Percentiles rank a stretch among this genome's conserved stretches.
phyloP scores from a whole-genome alignment of 345 rosid genomes.

The Carallia pectinifolia region DNA sequence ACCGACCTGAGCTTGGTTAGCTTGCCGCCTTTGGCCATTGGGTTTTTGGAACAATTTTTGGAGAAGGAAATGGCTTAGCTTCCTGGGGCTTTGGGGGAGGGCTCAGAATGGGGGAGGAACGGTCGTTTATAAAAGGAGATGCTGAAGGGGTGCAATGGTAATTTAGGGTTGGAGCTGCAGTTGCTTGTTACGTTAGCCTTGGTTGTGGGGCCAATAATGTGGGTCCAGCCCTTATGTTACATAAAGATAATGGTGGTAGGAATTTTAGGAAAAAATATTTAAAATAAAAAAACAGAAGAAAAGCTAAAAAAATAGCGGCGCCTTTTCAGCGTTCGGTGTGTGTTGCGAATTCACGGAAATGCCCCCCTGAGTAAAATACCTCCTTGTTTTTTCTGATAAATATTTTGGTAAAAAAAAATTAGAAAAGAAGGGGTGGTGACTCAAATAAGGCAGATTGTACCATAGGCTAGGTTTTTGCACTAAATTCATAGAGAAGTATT shows the following conservation, averaged over 20 bases:
- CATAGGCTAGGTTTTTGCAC: too few species aligned
- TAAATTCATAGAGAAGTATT: too few species aligned
- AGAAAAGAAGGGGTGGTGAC: too few species aligned
- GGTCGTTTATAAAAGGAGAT: conserved; percentile 36
- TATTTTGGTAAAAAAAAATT: too few species aligned
- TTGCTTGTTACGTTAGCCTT: not conserved
- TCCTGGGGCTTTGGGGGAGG: not conserved
- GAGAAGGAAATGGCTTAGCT: not conserved
- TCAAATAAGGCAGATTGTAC: too few species aligned
- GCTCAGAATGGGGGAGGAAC: conserved; percentile 30
- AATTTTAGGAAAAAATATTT: not conserved
- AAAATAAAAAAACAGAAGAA: not conserved
- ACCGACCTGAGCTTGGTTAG: conserved; percentile 78
- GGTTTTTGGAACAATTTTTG: too few species aligned
- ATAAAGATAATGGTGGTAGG: not conserved
- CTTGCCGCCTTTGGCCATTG: conserved; percentile 79
- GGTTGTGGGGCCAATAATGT: conserved; percentile 1
- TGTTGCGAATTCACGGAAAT: too few species aligned
- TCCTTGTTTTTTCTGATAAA: too few species aligned
- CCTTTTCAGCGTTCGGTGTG: too few species aligned
- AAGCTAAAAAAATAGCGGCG: too few species aligned
- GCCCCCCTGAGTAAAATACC: too few species aligned
- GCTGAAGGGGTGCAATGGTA: conserved; percentile 19
- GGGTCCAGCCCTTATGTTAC: not conserved
- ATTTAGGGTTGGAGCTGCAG: not conserved